Conservation (phyloP, 192 early-diverging fungal genomes). For the Linnemannia schmuckeri region DNA sequence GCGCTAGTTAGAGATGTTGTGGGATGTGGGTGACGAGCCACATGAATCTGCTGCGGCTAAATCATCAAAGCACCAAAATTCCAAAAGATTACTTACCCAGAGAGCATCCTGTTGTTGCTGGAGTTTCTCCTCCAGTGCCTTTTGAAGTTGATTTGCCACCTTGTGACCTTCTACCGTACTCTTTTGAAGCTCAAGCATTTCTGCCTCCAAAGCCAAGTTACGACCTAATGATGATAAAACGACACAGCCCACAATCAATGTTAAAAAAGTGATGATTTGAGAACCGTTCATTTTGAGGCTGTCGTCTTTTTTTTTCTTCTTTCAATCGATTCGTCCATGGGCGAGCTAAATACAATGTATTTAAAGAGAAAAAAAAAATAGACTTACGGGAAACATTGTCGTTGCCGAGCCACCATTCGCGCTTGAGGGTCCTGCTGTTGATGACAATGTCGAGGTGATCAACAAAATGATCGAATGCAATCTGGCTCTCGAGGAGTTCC, state of each 20-base stretch:
- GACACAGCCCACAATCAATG: neutral
- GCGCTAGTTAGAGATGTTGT: neutral
- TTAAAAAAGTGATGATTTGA: neutral
- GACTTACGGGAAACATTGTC: conserved; percentile 64
- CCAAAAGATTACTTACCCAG: conserved; percentile 42
- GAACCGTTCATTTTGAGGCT: neutral
- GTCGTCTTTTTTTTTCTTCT: neutral
- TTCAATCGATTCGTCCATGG: neutral
- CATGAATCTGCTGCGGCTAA: too few species aligned
- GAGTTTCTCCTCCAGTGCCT: conserved; percentile 53
- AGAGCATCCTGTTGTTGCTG: conserved; percentile 63
- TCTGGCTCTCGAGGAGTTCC: conserved; percentile 41
- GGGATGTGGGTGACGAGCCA: neutral
- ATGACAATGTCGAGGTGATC: conserved; percentile 47
- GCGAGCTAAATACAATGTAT: neutral
- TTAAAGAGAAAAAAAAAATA: neutral
- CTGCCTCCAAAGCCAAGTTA: conserved; percentile 57
- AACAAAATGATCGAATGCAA: conserved; percentile 50
- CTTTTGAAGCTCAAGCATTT: conserved; percentile 54
- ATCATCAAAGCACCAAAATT: neutral
- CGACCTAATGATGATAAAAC: conserved; percentile 41
- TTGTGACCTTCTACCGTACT: conserved; percentile 52
- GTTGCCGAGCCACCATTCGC: conserved; percentile 63
- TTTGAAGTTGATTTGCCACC: conserved; percentile 46
- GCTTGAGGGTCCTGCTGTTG: conserved; percentile 58